These are phyloP conservation scores for Phytophthora quininea DNA, from an alignment of 352 stramenopile species.

Conservation along the genomic window DNA sequence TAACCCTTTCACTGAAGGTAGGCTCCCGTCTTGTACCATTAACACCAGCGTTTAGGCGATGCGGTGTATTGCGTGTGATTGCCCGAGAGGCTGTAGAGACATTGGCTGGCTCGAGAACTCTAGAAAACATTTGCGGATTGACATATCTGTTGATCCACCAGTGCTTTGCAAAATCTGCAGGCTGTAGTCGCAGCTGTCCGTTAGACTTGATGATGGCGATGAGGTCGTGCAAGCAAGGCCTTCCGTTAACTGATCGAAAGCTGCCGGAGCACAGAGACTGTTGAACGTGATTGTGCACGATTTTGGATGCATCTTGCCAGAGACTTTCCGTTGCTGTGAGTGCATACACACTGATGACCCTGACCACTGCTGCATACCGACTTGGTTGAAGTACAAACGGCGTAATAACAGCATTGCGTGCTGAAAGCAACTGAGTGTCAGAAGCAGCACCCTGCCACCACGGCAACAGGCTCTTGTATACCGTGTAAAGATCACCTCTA, in stretches of 20 bases:
- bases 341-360: neutral
- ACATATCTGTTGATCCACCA: conserved; percentile 2
- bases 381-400: conserved; percentile 5
- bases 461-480: neutral
- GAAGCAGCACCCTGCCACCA: conserved; percentile 1
- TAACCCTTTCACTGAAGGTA: no score
- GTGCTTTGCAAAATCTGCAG: neutral
- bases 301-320: neutral
- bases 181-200: neutral
- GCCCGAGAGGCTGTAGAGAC: neutral
- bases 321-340: neutral
- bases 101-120: no score
- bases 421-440: neutral
- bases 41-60: no score
- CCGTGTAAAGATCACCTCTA: conserved; percentile 2
- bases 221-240: conserved; percentile 11
- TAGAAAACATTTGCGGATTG: no score
- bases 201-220: conserved; percentile 9
- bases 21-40: no score
- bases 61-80: neutral
- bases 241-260: conserved; percentile 7
- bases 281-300: neutral
- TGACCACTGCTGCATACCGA: neutral
- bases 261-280: neutral
- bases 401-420: neutral